Evolutionary conservation across 1,284 basidiomycete species (phyloP), one percentile per base, ranked within the genome.

Genomic region (Neotropicomus parvogracilis): DNA sequence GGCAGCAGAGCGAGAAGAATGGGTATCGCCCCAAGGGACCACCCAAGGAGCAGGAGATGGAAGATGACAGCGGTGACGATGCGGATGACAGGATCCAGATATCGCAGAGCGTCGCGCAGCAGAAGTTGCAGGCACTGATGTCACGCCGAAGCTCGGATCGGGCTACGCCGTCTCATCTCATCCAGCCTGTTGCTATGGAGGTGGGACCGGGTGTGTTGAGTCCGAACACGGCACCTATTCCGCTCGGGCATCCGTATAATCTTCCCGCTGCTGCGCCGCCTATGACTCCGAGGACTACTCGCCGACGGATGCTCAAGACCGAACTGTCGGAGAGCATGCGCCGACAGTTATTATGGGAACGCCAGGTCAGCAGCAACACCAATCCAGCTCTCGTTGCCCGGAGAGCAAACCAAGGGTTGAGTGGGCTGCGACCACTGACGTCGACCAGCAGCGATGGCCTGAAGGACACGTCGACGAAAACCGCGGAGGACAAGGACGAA

Each of bases 301-400:
- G 91, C 5, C 75, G 88, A 40, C 79, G 82, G 59, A 94, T 95
- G 89, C 74, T 95, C 42, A 75, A 82, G 49, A 85, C 84, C 19
- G 92, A 95, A 68, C 73, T 95, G 62, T 88, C 88, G 39, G 92
- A 95, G 70, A 88, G 84, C 53, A 69, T 95, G 51, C 75, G 92
- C 17, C 74, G 86, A 41, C 90, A 94, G 59, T 62, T 95, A 55
- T 69, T 95, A 6, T 93, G 91, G 91, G 88, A 92, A 62, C 78
- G 91, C 11, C 83, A 85, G 58, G 75, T 83, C 37, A 81, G 75
- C 66, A 78, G 78, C 55, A 72, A 72, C 17, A 77, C 74, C 37
- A 67, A 68, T 69, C 40, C 72, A 69, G 46, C 67, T 66, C 54
- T 67, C 54, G 60, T 58, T 45, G 60, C 72, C 35, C 48, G 75